Evolutionary conservation across 768 basidiomycete species (phyloP), one percentile per base, ranked within the genome.

Genomic region (Sarcodon sp.): DNA sequence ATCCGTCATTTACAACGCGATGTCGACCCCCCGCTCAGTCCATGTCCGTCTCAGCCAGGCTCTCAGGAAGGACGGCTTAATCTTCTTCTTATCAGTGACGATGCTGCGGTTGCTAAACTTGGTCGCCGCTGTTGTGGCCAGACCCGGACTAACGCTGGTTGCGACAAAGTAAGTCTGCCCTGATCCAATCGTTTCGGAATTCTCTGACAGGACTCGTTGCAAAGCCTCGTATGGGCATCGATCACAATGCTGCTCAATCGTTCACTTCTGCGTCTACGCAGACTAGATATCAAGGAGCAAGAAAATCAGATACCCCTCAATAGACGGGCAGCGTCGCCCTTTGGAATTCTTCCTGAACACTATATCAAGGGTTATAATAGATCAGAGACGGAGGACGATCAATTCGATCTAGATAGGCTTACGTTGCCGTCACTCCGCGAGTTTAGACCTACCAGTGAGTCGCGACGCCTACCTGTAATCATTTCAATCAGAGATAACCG

Each of bases 41-140:
- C 45, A 59, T 21, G 50, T 56, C 18, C 59, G 57, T 1, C 51
- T 70, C 13, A 51, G 54, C 33, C 52, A 55, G 31, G 56, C 61
- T 4, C 61, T 70, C 3, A 55, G 63, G 44, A 52, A 61, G 5
- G 66, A 68, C 52, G 66, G 68, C 12, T 54, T 67, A 11, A 34
- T 54, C 1, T 68, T 60, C 51, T 70, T 68, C 50, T 18, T 64
- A 18, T 51, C 55, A 18, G 51, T 63, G 47, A 56, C 57, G 1
- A 47, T 46, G 45, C 54, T 63, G 37, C 59, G 64, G 9, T 31
- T 54, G 1, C 46, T 59, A 15, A 66, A 66, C 51, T 46, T 64
- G n/a, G 43, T 49, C 7, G 47, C 64, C 33, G 54, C 63, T 4
- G 47, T 52, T 9, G 33, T 50, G 7, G 48, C 48, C 21, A 49